Conservation (phyloP, 257 asterid species). For the Penstemon newberryi region DNA sequence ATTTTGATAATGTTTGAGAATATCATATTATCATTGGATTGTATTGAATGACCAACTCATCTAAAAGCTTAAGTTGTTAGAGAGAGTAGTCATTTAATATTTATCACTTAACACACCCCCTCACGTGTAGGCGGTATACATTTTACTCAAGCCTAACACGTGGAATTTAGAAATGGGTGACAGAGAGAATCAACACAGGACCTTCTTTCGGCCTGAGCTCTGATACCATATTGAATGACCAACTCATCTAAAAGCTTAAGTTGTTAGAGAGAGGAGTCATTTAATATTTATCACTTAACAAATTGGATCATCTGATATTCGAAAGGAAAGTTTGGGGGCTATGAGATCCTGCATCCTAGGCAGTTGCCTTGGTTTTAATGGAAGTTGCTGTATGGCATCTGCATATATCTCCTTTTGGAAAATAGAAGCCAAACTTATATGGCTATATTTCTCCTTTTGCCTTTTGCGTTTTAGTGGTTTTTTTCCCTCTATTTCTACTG, state of each 20-base stretch:
- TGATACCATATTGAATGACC: too few relatives aligned
- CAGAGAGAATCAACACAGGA: too few relatives aligned
- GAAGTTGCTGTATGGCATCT: constrained; percentile 4
- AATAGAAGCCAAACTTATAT: background rate
- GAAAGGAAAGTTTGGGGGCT: constrained; percentile 3
- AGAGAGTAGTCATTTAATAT: too few relatives aligned
- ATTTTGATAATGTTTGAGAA: background rate
- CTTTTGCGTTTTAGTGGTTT: background rate
- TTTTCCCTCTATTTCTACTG: background rate
- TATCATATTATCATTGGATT: too few relatives aligned
- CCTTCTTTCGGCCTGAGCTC: too few relatives aligned
- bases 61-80: too few relatives aligned
- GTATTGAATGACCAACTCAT: too few relatives aligned
- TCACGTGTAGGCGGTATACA: too few relatives aligned
- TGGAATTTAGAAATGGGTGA: background rate
- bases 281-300: too few relatives aligned
- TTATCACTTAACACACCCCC: too few relatives aligned
- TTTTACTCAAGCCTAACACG: background rate
- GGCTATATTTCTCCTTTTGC: background rate
- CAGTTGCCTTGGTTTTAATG: background rate
- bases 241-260: too few relatives aligned
- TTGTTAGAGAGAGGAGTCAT: too few relatives aligned
- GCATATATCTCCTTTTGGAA: background rate
- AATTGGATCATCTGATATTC: background rate
- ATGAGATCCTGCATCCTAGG: background rate